Evolutionary conservation across 768 basidiomycete genomes (phyloP), one percentile per base, ranked within the genome.

Genomic region (Exidia glandulosa): DNA sequence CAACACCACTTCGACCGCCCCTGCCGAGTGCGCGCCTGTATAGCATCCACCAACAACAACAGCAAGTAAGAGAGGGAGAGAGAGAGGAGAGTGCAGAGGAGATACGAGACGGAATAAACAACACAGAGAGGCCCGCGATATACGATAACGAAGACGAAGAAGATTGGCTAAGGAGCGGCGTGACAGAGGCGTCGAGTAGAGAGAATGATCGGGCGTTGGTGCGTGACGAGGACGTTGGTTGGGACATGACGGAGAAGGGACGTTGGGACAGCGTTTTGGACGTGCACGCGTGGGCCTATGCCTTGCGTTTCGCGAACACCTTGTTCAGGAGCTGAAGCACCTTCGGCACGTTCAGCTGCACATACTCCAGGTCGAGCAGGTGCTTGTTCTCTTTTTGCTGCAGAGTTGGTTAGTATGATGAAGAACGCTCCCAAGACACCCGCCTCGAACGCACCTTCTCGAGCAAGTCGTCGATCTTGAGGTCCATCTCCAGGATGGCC

Each of bases 321-420:
- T 95, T 95, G 79, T 92, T 95, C 68, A 95, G 78, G 59, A 96
- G 81, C 32, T 84, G 88, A 34, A 96, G 78, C 56, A 96, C 92
- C 74, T 97, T 97, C 0, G 91, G 90, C 31, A 98, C 95, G 71
- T 96, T 95, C 63, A 97, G 77, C 73, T 96, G 92, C 60, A 97
- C 95, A 69, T 99, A 98, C 75, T 98, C 96, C 63, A 99, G 78
- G 75, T 99, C 96, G 63, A 99, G 75, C 33, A 94, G 77, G 67
- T 94, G 92, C 67, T 97, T 94, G 75, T 95, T 94, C 73, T 99
- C 95, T 76, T 97, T 96, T 92, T 98, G 95, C 94, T 97, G 69
- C 29, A 31, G 30, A 37, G 36, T 59, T 33, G 25, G 56, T 63
- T 33, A 62, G 41, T n/a, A n/a, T n/a, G n/a, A n/a, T n/a, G 57